These are phyloP conservation scores for Leishmania turanica DNA, from an alignment of 208 protist species.

Conservation along the genomic window DNA sequence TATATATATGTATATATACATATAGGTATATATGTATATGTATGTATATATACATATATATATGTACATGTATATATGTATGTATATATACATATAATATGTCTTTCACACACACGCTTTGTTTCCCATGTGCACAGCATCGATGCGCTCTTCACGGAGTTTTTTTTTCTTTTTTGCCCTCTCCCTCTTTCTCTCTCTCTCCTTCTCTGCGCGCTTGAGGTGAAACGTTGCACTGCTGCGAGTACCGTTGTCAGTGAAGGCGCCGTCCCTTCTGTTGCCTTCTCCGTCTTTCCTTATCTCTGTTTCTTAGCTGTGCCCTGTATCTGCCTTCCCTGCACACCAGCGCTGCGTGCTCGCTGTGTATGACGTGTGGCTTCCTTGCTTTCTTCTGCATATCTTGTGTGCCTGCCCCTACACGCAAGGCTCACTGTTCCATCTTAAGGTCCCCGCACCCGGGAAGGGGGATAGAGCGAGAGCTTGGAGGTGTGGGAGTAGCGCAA, in stretches of 20 bases:
- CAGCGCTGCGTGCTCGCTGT: not conserved
- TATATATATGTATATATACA: no score
- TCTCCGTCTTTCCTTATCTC: not conserved
- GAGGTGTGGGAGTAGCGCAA: not conserved
- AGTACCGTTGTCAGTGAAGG: not conserved
- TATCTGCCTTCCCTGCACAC: not conserved
- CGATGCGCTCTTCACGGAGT: not conserved
- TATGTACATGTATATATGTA: not conserved
- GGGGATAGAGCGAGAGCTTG: not conserved
- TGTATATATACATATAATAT: no score
- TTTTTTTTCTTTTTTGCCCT: constrained; percentile 10
- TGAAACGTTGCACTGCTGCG: not conserved
- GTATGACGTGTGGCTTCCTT: not conserved
- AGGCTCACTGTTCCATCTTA: not conserved
- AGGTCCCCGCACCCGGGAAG: not conserved
- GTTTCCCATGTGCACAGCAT: not conserved
- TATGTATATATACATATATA: no score
- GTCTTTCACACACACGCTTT: no score
- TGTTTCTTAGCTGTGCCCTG: not conserved
- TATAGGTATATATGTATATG: no score
- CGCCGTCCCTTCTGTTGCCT: not conserved
- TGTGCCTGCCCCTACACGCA: not conserved
- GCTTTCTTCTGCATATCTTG: not conserved
- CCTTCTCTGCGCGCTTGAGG: not conserved
- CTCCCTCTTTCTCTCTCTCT: no score